Evolutionary conservation across 2,329 filamentous ascomycete genomes (phyloP), one percentile per base, ranked within the genome.

Genomic region (Colletotrichum sp.): DNA sequence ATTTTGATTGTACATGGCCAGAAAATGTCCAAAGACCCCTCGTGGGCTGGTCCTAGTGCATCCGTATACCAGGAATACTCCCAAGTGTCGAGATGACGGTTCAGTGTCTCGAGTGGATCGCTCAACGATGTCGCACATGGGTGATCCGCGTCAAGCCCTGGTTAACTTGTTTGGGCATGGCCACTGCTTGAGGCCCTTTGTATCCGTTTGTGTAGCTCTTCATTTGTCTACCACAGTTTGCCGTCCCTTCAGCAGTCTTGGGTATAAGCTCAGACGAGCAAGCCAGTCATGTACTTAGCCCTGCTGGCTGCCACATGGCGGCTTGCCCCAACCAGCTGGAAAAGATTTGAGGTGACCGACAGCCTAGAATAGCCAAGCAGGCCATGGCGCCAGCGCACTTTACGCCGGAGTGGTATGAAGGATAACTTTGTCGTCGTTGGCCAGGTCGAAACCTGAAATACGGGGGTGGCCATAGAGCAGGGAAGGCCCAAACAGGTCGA

Each of bases 51-150:
- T 65, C 63, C 63, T 71, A 57, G 60, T 65, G 66, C 62, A 66
- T 67, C 71, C 48, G 52, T 34, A 63, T 30, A 63, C 59, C 59
- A 63, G 62, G 66, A 32, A 34, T 26, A 36, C 32, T 57, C 48
- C 75, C 75, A 76, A 65, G 65, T 60, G 44, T 75, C 30, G 57
- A 75, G 63, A 72, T 75, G 36, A 77, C 66, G 48, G 55, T 22
- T 64, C 55, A 48, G 62, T 18, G 48, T 64, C 22, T 62, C 34
- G 24, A 70, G 75, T 70, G 75, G 71, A 75, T 75, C 75, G 36
- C 32, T 68, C 70, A 72, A 71, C 68, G 65, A 78, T 72, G 77
- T 75, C 68, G 75, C 75, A 75, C 77, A 77, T 76, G 66, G 70
- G 63, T 44, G 65, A 71, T 74, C 75, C 65, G 72, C 63, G 63